phyloP scores from a whole-genome alignment of 345 rosid species.

The Barbarea vulgaris region DNA sequence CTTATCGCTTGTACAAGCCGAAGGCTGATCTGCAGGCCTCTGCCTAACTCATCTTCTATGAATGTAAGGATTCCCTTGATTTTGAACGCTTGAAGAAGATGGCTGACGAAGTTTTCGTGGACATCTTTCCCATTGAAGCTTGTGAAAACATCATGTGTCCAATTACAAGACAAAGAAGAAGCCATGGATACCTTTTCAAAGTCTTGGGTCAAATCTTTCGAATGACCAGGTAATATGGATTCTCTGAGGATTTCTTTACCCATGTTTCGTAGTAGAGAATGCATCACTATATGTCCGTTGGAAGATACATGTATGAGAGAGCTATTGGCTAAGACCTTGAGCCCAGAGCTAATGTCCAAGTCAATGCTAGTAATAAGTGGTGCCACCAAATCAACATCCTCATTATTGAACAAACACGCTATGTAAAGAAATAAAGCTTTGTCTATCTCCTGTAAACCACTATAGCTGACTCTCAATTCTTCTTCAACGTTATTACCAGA shows the following conservation, averaged over 20 bases:
- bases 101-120: too few relatives aligned
- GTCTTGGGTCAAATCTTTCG: too few relatives aligned
- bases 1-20: not conserved
- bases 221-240: too few relatives aligned
- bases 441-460: not conserved
- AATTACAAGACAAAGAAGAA: too few relatives aligned
- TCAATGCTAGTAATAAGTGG: not conserved
- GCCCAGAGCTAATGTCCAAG: not conserved
- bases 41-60: too few relatives aligned
- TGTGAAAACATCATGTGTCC: too few relatives aligned
- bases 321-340: not conserved
- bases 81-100: too few relatives aligned
- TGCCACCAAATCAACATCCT: not conserved
- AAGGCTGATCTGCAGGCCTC: too few relatives aligned
- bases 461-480: not conserved
- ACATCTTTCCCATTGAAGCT: too few relatives aligned
- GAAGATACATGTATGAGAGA: conserved; percentile 6
- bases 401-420: conserved; percentile 1
- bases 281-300: not conserved
- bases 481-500: not conserved
- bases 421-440: conserved; percentile 14
- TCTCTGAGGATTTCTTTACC: not conserved
- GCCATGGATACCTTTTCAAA: too few relatives aligned
- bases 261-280: not conserved
- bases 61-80: too few relatives aligned